Base-by-base conservation (phyloP, 768 basidiomycete species). In the Pleurotus sapidus region DNA sequence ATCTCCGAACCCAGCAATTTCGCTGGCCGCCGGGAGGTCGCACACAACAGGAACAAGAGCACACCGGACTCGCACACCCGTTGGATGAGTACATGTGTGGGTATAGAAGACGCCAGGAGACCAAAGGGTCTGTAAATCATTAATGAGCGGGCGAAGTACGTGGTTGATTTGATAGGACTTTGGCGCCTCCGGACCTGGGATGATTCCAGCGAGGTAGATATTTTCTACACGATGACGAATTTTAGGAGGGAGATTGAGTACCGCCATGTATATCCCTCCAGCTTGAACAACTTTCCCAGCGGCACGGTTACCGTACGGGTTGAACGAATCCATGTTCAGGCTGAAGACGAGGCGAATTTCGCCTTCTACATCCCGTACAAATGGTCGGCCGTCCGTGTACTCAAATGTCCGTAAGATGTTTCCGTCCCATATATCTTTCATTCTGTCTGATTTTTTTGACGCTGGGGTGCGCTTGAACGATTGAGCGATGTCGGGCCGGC, bases 121-220 rank as follows among this genome's bases (percentile, higher is more conserved):
- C 72, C 74, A 81, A 9, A 74, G 62, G 0, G 49, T 25, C 1
- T 71, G 46, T 0, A 80, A 63, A n/a, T 75, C 68, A 38, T 74
- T 65, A 4, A 80, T 65, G 12, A 79, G 66, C 1, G 71, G 74
- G 0, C 30, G n/a, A 2, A 81, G 61, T 23, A 75, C 62, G 46
- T 77, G 73, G 39, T 80, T 77, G 6, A 77, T 62, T 34, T 72
- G 59, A 0, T 67, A 45, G 0, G 70, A 53, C 1, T 61, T 63
- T 1, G 78, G 76, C 45, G 74, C 68, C 0, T 66, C 59, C 0
- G 77, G 79, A 0, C 78, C 75, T 3, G 76, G 75, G 23, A 78
- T 73, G 55, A 80, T 60, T 0, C 70, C 75, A 1, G 59, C 66
- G 3, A 68, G 58, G 57, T 68, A 79, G 63, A 80, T 69, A 56